A percentile compares a stretch with the other conserved stretches of the same genome.
These are phyloP conservation scores for Perkinsus olseni DNA, from an alignment of 169 alveolate species.

Conservation along the genomic window DNA sequence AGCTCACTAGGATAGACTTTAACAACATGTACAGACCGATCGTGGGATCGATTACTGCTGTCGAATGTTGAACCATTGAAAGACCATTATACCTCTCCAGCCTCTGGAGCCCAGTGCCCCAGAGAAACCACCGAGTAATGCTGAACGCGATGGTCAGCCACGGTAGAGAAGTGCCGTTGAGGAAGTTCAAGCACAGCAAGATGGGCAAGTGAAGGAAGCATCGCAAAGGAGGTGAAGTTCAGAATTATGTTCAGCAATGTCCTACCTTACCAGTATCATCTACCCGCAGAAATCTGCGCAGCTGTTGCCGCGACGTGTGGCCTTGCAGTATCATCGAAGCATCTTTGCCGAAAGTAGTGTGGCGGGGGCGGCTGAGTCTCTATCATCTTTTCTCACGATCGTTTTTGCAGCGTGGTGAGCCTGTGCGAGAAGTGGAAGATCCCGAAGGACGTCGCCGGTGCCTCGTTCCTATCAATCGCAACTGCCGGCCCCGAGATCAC, in stretches of 20 bases:
- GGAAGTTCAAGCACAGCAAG: not conserved
- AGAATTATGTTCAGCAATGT: not conserved
- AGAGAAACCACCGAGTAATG: no score
- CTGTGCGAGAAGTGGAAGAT: not conserved
- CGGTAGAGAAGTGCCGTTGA: not conserved
- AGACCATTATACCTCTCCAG: no score
- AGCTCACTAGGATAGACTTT: no score
- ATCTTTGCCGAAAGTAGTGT: not conserved
- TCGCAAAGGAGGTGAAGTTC: no score
- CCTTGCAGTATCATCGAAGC: not conserved
- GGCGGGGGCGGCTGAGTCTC: no score
- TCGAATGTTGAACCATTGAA: no score
- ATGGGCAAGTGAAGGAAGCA: not conserved
- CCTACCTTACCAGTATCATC: not conserved
- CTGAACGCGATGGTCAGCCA: not conserved
- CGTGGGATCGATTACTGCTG: no score
- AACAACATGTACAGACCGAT: no score
- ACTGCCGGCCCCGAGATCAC: not conserved
- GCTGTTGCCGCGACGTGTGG: not conserved
- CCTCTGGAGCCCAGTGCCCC: no score
- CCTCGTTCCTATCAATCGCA: not conserved
- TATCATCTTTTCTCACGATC: not conserved
- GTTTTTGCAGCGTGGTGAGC: not conserved
- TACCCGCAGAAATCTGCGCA: not conserved
- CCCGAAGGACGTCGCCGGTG: not conserved